Evolutionary conservation across 371 early-diverging fungal genomes (phyloP), one percentile per base, ranked within the genome.

Genomic region (Mortierella sp.): DNA sequence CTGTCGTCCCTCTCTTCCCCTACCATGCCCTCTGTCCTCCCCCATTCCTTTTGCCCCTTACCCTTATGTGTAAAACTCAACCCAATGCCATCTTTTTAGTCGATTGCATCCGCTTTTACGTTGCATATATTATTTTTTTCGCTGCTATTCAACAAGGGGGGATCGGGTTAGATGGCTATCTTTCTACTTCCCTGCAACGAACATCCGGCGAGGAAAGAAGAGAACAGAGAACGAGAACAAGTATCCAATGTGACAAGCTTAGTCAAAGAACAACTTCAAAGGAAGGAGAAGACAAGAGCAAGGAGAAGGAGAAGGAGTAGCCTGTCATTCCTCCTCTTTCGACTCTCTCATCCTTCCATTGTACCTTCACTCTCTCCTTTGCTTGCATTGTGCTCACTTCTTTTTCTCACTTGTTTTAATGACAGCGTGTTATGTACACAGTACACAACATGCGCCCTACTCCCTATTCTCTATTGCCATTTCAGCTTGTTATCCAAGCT

Each of bases 81-180:
- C 2, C 35, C 29, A 63, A 32, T 51, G 51, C 51, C 21, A 46
- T 46, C 7, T 41, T 41, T 41, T 46, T 46, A 60, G 29, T 29
- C 60, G 60, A 29, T 60, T 60, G 60, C 60, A 35, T 63, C 63
- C 35, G 60, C 14, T 63, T 63, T 35, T 63, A 63, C 63, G 60
- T 63, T 63, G 63, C 63, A 32, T 27, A 12, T 55, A 1, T 24
- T 4, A n/a, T 27, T 56, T 21, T 3, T 27, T 24, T 27, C 4
- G 35, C 14, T 6, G 41, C 21, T 68, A 38, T 11, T 4, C 11
- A 38, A 10, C 41, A 38, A 68, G 41, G 68, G 41, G 35, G 41
- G 63, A 63, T 63, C 51, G 7, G 63, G 7, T 35, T 16, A 27
- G 51, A 27, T 32, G 60, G 32, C 32, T 18, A 32, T 60, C 63